Evolutionary conservation across 306 rosid species (phyloP), one percentile per base, ranked within the genome.

Genomic region (Oxytropis ochrocephala): DNA sequence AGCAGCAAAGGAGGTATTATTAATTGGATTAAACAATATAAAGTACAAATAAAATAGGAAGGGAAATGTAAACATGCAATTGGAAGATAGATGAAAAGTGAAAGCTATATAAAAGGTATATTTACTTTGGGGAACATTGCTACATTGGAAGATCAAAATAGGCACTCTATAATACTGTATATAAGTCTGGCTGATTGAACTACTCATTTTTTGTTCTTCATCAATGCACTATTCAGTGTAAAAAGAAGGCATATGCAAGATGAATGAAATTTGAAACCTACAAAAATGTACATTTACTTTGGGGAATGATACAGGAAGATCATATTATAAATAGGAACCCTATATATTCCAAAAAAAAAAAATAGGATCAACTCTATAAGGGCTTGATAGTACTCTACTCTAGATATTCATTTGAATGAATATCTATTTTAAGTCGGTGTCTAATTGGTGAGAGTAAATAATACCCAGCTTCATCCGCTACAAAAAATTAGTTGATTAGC

Each of bases 141-240:
- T 50, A 65, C 56, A 51, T 1, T 21, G 46, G 17, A 24, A 79
- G 60, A 56, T 52, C 12, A 17, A 30, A 5, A 54, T 46, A 52
- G 17, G 69, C 72, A 62, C 17, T 41, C 47, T 8, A 68, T 46
- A 17, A 13, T 64, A 21, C 41, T 47, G 10, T 56, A 6, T 9
- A 7, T 38, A 32, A 77, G 52, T 73, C 39, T 64, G 14, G 18
- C 19, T 21, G 32, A 27, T 68, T 55, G 69, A 44, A 18, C 44
- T 80, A 14, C 35, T 73, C n/a, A 6, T 79, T 59, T 42, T 21
- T 47, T 47, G 64, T 53, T 73, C 74, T 63, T 8, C 38, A 52
- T 63, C 58, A 72, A 62, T 67, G 47, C 36, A 61, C 57, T 51
- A 39, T 56, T 72, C 56, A 75, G 51, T 49, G 39, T 42, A n/a